Evolutionary conservation across 2,329 filamentous ascomycete species (phyloP).

Genomic region (Didymella segeticola): DNA sequence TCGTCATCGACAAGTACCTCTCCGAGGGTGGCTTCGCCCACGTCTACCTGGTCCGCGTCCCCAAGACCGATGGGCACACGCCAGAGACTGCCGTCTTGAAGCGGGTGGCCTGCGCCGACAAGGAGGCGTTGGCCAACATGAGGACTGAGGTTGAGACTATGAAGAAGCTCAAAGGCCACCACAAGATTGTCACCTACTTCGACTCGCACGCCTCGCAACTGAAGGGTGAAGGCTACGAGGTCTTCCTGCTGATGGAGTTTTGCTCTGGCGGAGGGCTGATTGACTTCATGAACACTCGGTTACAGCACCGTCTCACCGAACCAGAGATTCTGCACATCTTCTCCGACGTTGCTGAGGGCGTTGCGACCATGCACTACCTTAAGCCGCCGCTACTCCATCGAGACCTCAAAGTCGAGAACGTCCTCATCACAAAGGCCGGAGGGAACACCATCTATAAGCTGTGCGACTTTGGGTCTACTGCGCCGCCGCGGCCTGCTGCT

Average conservation of each 20-base stretch:
- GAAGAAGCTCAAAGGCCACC: slow-evolving; percentile 98
- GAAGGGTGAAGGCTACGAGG: slow-evolving; percentile 92
- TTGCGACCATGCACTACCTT: slow-evolving; percentile 98
- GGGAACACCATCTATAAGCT: slow-evolving; percentile 85
- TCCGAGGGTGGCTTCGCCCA: slow-evolving; percentile 98
- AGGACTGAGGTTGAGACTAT: slow-evolving; percentile 98
- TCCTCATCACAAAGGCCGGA: slow-evolving; percentile 78
- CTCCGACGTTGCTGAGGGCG: slow-evolving; percentile 91
- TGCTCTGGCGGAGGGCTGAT: slow-evolving; percentile 95
- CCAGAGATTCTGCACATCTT: slow-evolving; percentile 98
- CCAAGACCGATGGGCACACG: slow-evolving; percentile 73
- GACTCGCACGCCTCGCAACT: slow-evolving; percentile 97
- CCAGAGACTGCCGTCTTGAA: slow-evolving; percentile 87
- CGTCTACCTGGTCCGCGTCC: slow-evolving; percentile 92
- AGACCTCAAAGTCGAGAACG: slow-evolving; percentile 97
- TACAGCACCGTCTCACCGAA: slow-evolving; percentile 96
- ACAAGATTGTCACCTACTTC: slow-evolving; percentile 95
- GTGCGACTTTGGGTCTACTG: slow-evolving; percentile 96
- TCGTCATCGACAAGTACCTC: slow-evolving; percentile 95
- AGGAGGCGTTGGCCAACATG: slow-evolving; percentile 93
- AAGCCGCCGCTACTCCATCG: slow-evolving; percentile 91
- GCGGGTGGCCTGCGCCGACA: slow-evolving; percentile 94
- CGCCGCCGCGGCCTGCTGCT: slow-evolving; percentile 81
- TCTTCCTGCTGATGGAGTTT: slow-evolving; percentile 98
- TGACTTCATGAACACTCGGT: slow-evolving; percentile 98